Evolutionary conservation across 139 green algal genomes (phyloP).

Genomic region (Choricystis sp.): DNA sequence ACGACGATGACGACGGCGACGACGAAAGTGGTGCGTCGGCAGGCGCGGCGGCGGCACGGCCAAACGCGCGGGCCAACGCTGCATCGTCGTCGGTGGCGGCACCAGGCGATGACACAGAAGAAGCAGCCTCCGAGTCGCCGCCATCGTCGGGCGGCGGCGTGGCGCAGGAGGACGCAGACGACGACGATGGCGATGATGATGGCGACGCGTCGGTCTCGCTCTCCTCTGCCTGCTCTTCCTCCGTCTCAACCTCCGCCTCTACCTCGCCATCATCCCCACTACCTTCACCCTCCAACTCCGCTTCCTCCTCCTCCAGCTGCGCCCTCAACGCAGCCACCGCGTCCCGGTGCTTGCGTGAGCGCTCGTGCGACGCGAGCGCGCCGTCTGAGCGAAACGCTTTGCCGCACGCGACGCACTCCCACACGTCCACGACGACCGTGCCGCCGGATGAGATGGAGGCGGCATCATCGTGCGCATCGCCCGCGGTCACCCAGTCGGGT

Average conservation of each 20-base stretch:
- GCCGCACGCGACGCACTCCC: slow-evolving; percentile 73
- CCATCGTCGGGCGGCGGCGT: background rate
- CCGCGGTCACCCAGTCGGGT: slow-evolving; percentile 17
- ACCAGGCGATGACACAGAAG: too few relatives aligned
- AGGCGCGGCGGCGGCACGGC: background rate
- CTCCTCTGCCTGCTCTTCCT: slow-evolving; percentile 1
- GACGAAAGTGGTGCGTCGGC: background rate
- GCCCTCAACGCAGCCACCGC: slow-evolving; percentile 18
- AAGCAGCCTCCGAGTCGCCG: too few relatives aligned
- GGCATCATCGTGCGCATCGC: slow-evolving; percentile 4
- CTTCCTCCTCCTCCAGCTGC: slow-evolving; percentile 27
- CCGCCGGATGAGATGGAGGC: slow-evolving; percentile 15
- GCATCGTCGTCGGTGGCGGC: too few relatives aligned
- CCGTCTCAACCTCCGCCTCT: background rate
- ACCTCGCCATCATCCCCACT: background rate
- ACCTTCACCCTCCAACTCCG: background rate
- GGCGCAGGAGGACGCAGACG: background rate
- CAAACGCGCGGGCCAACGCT: too few relatives aligned
- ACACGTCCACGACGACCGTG: slow-evolving; percentile 1
- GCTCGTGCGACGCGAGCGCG: slow-evolving; percentile 71
- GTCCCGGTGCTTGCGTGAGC: slow-evolving; percentile 62
- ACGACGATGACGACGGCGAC: background rate
- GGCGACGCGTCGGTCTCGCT: background rate
- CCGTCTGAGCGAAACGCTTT: slow-evolving; percentile 77
- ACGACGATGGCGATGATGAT: background rate